phyloP scores from a whole-genome alignment of 163 green algal genomes.

The Scenedesmus sp. region DNA sequence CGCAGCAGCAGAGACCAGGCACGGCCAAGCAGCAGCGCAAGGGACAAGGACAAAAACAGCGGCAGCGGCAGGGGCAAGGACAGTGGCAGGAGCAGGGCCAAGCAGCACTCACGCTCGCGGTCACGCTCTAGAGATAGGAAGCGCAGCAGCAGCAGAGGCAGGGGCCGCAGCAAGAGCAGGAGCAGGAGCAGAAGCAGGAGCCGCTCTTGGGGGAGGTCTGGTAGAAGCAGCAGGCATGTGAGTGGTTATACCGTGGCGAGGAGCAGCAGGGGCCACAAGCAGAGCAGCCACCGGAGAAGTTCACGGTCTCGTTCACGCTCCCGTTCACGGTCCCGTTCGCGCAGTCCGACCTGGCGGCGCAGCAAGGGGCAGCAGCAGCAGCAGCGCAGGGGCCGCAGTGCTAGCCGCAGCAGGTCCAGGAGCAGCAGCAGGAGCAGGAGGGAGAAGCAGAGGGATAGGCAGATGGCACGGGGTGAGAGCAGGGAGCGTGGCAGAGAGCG shows the following conservation, averaged over 20 bases:
- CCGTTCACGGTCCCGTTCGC: not conserved
- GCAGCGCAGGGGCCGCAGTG: not conserved
- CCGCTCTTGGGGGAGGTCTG: too few species aligned
- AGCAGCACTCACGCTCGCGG: not conserved
- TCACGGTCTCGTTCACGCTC: not conserved
- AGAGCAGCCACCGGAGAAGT: not conserved
- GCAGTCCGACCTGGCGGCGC: not conserved
- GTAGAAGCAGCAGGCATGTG: not conserved
- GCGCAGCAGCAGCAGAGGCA: not conserved
- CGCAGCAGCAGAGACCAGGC: not conserved
- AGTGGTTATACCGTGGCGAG: not conserved
- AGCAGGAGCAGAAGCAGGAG: conserved; percentile 11
- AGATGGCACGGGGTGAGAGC: not conserved
- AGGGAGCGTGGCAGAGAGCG: not conserved
- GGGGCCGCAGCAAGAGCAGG: not conserved
- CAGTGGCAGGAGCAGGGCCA: not conserved
- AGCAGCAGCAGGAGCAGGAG: conserved; percentile 10
- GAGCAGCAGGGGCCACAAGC: not conserved
- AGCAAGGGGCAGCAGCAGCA: conserved; percentile 9
- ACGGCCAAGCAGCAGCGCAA: not conserved
- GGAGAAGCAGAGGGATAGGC: not conserved
- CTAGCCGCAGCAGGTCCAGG: not conserved
- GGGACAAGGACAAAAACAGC: not conserved
- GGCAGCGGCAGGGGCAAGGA: not conserved
- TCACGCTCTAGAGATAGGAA: not conserved